A percentile compares a stretch with the other conserved stretches of the same genome.
phyloP scores from a whole-genome alignment of 305 asterid species.

The Caryopteris hybrid region DNA sequence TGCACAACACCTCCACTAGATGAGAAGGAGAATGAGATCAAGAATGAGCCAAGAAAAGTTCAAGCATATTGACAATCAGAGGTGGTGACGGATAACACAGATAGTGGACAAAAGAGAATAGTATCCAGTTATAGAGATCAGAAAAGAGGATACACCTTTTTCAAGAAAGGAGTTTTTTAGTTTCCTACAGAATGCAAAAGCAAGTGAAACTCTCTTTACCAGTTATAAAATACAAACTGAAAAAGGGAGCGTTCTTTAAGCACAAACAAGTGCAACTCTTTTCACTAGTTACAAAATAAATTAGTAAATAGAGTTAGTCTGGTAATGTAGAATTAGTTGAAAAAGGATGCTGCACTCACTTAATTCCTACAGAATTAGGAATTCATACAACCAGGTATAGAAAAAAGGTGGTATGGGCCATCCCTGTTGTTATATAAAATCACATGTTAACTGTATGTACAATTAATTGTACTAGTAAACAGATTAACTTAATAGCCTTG shows the following conservation, averaged over 20 bases:
- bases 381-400: not conserved
- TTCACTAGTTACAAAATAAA: not conserved
- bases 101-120: no score
- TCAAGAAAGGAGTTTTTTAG: no score
- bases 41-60: not conserved
- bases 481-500: constrained; percentile 2
- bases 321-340: not conserved
- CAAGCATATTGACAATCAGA: not conserved
- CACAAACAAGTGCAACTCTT: not conserved
- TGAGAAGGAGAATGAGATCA: not conserved
- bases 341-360: not conserved
- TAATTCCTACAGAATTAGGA: not conserved
- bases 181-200: no score
- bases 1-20: no score
- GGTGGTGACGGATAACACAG: not conserved
- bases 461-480: not conserved
- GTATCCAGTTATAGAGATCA: not conserved
- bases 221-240: no score
- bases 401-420: constrained; percentile 11
- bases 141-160: no score
- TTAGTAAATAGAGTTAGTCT: not conserved
- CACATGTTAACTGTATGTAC: not conserved
- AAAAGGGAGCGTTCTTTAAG: not conserved
- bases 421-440: constrained; percentile 7
- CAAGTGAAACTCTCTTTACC: no score